A percentile compares a stretch with the other conserved stretches of the same genome.
Evolutionary conservation across 164 flowering plant genomes (phyloP).

Genomic region (Chimonanthus praecox): DNA sequence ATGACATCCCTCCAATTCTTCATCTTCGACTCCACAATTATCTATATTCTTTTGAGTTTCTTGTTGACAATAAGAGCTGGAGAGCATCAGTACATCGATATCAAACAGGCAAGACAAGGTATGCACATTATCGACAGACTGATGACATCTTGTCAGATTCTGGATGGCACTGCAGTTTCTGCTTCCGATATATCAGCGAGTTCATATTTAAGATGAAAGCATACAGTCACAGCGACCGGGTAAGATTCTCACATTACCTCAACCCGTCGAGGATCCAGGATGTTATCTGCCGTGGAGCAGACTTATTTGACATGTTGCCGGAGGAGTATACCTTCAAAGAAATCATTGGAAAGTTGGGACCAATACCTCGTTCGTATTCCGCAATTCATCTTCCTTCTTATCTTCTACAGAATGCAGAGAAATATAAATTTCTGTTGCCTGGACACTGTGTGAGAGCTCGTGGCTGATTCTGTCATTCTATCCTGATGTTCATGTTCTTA

Average conservation of each 20-base stretch:
- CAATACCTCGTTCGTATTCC: constrained; percentile 72
- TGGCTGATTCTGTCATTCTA: constrained; percentile 28
- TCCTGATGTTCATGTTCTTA: not conserved
- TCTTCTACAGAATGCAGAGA: constrained; percentile 59
- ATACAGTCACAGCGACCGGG: constrained; percentile 81
- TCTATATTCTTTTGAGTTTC: constrained; percentile 82
- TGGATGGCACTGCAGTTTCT: constrained; percentile 98
- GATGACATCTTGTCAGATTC: constrained; percentile 68
- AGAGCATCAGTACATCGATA: constrained; percentile 81
- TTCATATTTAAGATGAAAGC: constrained; percentile 94
- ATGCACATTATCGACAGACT: constrained; percentile 77
- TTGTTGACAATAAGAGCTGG: constrained; percentile 64
- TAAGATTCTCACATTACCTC: constrained; percentile 67
- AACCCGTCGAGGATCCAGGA: constrained; percentile 67
- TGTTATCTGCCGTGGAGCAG: constrained; percentile 67
- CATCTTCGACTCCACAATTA: constrained; percentile 75
- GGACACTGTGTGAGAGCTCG: constrained; percentile 71
- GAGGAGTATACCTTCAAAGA: constrained; percentile 90
- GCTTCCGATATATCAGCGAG: constrained; percentile 76
- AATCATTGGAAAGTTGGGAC: constrained; percentile 79
- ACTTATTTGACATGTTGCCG: constrained; percentile 89
- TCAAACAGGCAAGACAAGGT: constrained; percentile 63
- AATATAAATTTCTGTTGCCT: constrained; percentile 70
- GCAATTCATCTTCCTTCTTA: constrained; percentile 80
- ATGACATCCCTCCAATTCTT: constrained; percentile 67